A percentile compares a stretch with the other conserved stretches of the same genome.
Evolutionary conservation across 192 early-diverging fungal genomes (phyloP).

Genomic region (Entomortierella lignicola): DNA sequence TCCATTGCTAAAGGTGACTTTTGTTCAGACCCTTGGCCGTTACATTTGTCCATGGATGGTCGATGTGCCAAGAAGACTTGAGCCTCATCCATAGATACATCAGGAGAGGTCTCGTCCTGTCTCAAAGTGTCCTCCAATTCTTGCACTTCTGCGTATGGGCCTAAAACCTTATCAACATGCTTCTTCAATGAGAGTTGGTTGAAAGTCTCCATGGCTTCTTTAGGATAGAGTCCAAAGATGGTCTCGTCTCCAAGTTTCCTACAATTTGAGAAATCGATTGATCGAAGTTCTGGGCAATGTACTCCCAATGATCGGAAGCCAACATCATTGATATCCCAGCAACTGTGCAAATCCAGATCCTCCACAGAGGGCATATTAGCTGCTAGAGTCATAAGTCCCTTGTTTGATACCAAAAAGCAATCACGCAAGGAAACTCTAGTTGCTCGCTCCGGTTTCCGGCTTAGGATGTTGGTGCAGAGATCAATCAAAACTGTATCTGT

Average conservation of each 20-base stretch:
- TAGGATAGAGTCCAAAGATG: conserved; percentile 64
- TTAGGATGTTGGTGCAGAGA: conserved; percentile 56
- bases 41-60: conserved; percentile 6
- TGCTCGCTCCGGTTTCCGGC: conserved; percentile 54
- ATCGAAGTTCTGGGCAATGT: conserved; percentile 58
- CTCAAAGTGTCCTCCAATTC: conserved; percentile 6
- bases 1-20: conserved; percentile 5
- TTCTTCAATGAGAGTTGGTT: neutral
- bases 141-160: neutral
- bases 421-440: conserved; percentile 60
- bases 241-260: conserved; percentile 77
- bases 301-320: conserved; percentile 62
- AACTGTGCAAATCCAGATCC: conserved; percentile 67
- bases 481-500: conserved; percentile 59
- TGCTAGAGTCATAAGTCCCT: conserved; percentile 60
- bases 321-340: conserved; percentile 80
- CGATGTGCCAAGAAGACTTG: conserved; percentile 6
- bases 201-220: conserved; percentile 4
- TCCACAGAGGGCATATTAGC: conserved; percentile 54
- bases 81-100: conserved; percentile 31
- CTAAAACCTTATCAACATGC: conserved; percentile 19
- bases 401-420: conserved; percentile 80
- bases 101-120: neutral
- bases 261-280: conserved; percentile 83
- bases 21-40: neutral